phyloP scores from a whole-genome alignment of 2,329 filamentous ascomycete species.

The Endoconidiophora laricicola region DNA sequence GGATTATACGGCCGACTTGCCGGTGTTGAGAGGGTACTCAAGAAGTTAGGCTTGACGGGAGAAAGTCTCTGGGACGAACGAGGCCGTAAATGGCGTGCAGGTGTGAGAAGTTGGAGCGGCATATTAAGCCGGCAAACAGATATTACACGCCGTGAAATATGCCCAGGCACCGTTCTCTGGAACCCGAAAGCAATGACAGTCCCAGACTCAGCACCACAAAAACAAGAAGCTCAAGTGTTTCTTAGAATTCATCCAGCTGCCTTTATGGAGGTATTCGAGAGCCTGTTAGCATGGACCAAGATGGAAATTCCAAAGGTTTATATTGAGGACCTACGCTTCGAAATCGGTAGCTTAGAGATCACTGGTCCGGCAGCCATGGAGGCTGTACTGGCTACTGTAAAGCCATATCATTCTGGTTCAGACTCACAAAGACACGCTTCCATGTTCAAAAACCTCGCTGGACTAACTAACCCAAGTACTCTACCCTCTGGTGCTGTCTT shows the following conservation, averaged over 20 bases:
- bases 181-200: conserved; percentile 27
- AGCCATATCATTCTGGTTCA: conserved; percentile 25
- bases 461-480: conserved; percentile 50
- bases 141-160: conserved; percentile 39
- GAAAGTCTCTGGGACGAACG: conserved; percentile 44
- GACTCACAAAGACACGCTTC: conserved; percentile 25
- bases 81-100: conserved; percentile 53
- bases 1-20: conserved; percentile 50
- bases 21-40: conserved; percentile 50
- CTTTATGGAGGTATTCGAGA: conserved; percentile 51
- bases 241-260: conserved; percentile 71
- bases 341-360: conserved; percentile 43
- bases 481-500: conserved; percentile 56
- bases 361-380: conserved; percentile 61
- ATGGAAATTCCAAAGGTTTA: conserved; percentile 44
- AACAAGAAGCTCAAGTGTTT: conserved; percentile 31
- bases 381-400: conserved; percentile 52
- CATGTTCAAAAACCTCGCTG: conserved; percentile 34
- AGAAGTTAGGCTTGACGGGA: conserved; percentile 43
- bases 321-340: conserved; percentile 53
- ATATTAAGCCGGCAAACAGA: conserved; percentile 37
- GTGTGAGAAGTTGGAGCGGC: conserved; percentile 32
- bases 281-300: conserved; percentile 40
- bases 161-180: conserved; percentile 63
- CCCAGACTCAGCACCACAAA: background rate